These are phyloP conservation scores for Pyrenophora teres DNA, from an alignment of 2,329 filamentous ascomycete genomes.

Conservation along the genomic window DNA sequence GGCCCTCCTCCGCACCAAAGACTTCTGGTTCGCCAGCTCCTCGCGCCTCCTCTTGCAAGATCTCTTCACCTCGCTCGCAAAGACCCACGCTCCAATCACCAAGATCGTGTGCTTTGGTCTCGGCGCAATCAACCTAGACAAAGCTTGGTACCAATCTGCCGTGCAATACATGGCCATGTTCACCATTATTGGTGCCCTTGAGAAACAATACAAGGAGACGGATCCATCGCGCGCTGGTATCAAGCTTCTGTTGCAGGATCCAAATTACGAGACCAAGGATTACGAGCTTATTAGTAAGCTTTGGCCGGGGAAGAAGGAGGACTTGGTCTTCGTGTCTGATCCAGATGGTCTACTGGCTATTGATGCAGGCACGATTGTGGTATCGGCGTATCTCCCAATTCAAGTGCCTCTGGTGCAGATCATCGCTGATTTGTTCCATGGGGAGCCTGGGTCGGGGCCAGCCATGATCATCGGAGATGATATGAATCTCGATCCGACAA, in stretches of 20 bases:
- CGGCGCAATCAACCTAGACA: constrained; percentile 6
- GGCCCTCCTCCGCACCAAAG: background rate
- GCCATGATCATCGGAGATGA: constrained; percentile 7
- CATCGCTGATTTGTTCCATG: constrained; percentile 13
- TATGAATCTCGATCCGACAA: background rate
- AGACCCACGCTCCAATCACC: background rate
- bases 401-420: constrained; percentile 25
- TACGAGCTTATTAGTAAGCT: constrained; percentile 2
- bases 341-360: constrained; percentile 24
- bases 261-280: constrained; percentile 17
- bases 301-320: background rate
- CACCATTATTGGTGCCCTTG: constrained; percentile 12
- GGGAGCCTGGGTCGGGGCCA: background rate
- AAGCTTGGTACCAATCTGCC: constrained; percentile 3
- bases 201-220: background rate
- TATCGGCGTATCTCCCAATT: constrained; percentile 16
- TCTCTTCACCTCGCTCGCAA: background rate
- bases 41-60: background rate
- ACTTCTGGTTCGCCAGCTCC: constrained; percentile 1
- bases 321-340: constrained; percentile 13
- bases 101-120: constrained; percentile 23
- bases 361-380: constrained; percentile 20
- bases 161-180: constrained; percentile 24
- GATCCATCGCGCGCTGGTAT: background rate
- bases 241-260: constrained; percentile 24